These are phyloP conservation scores for Xenoacremonium recifei DNA, from an alignment of 2,329 filamentous ascomycete species.

Conservation along the genomic window DNA sequence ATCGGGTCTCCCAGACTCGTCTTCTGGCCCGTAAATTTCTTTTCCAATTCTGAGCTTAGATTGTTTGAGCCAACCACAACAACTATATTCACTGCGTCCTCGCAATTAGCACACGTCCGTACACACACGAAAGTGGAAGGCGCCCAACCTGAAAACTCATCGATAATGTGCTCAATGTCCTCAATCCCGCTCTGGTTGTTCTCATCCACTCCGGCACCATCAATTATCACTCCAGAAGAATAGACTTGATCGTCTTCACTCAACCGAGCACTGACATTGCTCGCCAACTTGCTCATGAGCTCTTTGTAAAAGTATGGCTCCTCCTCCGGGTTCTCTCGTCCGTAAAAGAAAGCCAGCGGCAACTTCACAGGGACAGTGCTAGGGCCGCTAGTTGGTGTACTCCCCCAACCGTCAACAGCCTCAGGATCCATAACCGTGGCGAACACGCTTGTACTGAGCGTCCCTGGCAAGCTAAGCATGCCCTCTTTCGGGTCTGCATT, in stretches of 20 bases:
- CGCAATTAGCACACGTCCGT: constrained; percentile 25
- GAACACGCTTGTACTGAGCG: constrained; percentile 82
- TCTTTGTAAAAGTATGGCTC: constrained; percentile 71
- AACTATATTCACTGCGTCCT: constrained; percentile 73
- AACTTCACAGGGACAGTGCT: constrained; percentile 87
- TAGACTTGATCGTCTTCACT: constrained; percentile 72
- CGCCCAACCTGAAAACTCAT: constrained; percentile 50
- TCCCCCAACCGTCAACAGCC: constrained; percentile 81
- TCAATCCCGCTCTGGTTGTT: constrained; percentile 69
- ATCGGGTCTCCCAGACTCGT: constrained; percentile 65
- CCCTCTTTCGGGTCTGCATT: constrained; percentile 84
- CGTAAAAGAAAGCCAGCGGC: constrained; percentile 88
- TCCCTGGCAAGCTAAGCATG: constrained; percentile 75
- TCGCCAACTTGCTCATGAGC: constrained; percentile 72
- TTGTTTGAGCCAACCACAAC: constrained; percentile 78
- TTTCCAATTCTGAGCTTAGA: constrained; percentile 71
- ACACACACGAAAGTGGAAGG: no score
- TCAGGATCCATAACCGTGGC: constrained; percentile 81
- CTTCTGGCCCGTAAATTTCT: constrained; percentile 59
- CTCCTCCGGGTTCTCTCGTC: constrained; percentile 69
- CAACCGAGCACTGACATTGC: constrained; percentile 74
- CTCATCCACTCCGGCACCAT: constrained; percentile 71
- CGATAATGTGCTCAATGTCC: constrained; percentile 71
- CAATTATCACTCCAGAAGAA: constrained; percentile 78
- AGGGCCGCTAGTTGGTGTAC: constrained; percentile 85